Conservation (phyloP, 805 yeast species). For the Candida sanyiensis region DNA sequence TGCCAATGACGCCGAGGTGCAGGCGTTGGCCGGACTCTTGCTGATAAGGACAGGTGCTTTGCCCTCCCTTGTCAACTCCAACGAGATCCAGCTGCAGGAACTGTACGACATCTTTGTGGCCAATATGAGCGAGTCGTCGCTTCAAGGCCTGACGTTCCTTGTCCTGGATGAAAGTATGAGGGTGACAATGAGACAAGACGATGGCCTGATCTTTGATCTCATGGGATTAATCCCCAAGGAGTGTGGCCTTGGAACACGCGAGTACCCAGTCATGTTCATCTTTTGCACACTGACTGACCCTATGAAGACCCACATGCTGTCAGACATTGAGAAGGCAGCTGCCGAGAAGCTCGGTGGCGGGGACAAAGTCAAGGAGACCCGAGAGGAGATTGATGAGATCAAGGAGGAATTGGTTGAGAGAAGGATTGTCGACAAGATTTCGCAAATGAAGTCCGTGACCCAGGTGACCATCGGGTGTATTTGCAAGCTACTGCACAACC, state of each 20-base stretch:
- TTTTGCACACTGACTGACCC: slow-evolving; percentile 29
- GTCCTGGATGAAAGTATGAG: slow-evolving; percentile 37
- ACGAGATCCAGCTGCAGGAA: slow-evolving; percentile 27
- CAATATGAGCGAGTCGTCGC: slow-evolving; percentile 17
- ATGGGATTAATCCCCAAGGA: slow-evolving; percentile 14
- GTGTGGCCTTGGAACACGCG: slow-evolving; percentile 8
- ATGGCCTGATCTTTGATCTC: slow-evolving; percentile 29
- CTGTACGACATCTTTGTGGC: slow-evolving; percentile 28
- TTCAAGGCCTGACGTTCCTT: slow-evolving; percentile 50
- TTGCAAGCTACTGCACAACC: slow-evolving; percentile 29
- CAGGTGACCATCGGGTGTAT: slow-evolving; percentile 24
- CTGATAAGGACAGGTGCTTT: no score
- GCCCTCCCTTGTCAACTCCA: slow-evolving; percentile 25
- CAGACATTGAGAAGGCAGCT: slow-evolving; percentile 29
- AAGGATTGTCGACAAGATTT: slow-evolving; percentile 13
- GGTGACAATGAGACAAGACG: slow-evolving; percentile 33
- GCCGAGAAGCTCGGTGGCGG: slow-evolving; percentile 24
- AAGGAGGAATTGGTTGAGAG: slow-evolving; percentile 22
- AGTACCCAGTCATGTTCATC: slow-evolving; percentile 31
- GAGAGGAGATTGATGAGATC: slow-evolving; percentile 15
- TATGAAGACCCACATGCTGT: slow-evolving; percentile 24
- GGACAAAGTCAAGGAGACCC: slow-evolving; percentile 14
- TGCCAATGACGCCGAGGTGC: no score
- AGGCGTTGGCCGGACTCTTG: no score
- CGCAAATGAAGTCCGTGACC: slow-evolving; percentile 17